Base-by-base conservation (phyloP, 192 early-diverging fungal species). In the Mortierella claussenii region DNA sequence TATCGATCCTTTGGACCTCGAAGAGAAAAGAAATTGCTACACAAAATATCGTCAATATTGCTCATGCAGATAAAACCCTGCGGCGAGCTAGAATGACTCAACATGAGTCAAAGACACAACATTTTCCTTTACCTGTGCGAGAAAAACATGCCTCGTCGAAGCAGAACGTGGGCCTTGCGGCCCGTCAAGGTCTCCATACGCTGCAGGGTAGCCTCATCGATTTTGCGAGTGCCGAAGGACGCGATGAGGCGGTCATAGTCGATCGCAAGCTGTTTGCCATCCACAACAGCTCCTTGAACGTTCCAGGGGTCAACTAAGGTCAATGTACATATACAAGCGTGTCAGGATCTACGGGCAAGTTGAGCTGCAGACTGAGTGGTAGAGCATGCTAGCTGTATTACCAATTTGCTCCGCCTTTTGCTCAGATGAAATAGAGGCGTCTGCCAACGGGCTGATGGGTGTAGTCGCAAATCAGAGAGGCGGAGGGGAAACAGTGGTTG, bases 241-340 rank as follows among this genome's bases (percentile, higher is more conserved):
- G 89, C 83, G 55, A 97, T 87, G 24, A 99, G 86, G 69, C 88
- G 93, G 68, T 94, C 87, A 80, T 99, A 99, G 90, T 99, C 90
- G 73, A 99, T 98, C 34, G 88, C 93, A 52, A 88, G 84, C 26
- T 85, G 80, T 63, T 91, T 89, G 65, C 97, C 97, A 70, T 96
- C 91, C 4, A 91, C 95, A 45, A 92, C 83, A 26, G 93, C 94
- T 65, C 96, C 97, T 78, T 97, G 86, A 1, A 99, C 97, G 37
- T 92, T 88, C 94, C 94, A 99, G 36, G 97, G 97, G 21, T 91
- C 94, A 33, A 99, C 88, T 66, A n/a, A n/a, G n/a, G n/a, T n/a
- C n/a, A n/a, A n/a, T n/a, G n/a, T n/a, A n/a, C n/a, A n/a, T n/a
- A n/a, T n/a, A n/a, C n/a, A n/a, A n/a, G n/a, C n/a, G n/a, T n/a